Evolutionary conservation across 148 eudicot genomes (phyloP), one percentile per base, ranked within the genome.

Genomic region (Polygonum aviculare): DNA sequence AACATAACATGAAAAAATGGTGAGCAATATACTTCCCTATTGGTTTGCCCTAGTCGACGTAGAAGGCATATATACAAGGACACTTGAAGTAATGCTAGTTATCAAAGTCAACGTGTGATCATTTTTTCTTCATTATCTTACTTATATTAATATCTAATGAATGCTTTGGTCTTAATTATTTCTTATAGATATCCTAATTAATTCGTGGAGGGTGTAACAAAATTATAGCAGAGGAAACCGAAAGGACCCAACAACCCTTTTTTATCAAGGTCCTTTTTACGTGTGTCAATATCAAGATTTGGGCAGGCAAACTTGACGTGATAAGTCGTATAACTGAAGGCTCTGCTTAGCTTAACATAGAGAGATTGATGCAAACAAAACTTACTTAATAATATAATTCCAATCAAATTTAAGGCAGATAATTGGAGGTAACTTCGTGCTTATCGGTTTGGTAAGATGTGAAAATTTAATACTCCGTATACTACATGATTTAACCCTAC

Each of bases 241-340:
- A 22, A 60, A 22, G 36, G 67, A 22, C 12, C 67, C 36, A 60
- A 31, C 36, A 2, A 60, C 67, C 36, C 67, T 22, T 60, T 60
- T 60, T 8, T 4, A n/a, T 16, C 36, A 60, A 21, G 36, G 22
- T 18, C 26, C 19, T 22, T 60, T 60, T 8, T 59, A 31, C 2
- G 67, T 4, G 31, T 26, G 31, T 26, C 31, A 26, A 26, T 26
- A 26, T 26, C 26, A 22, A 60, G 36, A 60, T 60, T 60, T 21
- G 65, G 65, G 65, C 33, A 59, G 65, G 65, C 65, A 33, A 59
- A 59, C 65, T 60, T 60, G 26, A 60, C 26, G 67, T 60, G 67
- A 60, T 26, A 21, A 60, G 33, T 21, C 12, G 10, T 60, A 60
- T 59, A 22, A 3, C 67, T 11, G 67, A 59, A 59, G 67, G 12